Base-by-base conservation (phyloP, 2,329 filamentous ascomycete species). In the Xylariales sp. region DNA sequence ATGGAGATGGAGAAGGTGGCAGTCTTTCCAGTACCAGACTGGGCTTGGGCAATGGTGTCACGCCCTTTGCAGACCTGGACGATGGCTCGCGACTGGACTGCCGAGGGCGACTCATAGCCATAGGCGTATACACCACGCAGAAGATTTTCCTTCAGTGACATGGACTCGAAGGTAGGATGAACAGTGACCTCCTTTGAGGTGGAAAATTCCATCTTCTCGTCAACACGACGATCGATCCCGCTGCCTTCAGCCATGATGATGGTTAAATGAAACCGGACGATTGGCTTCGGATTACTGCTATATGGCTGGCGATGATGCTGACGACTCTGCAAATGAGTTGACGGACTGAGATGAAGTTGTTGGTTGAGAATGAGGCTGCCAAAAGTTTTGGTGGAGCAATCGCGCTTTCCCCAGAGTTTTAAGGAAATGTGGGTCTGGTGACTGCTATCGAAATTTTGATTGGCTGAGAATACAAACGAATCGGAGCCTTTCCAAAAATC, bases 61-160 rank as follows among this genome's bases (percentile, higher is more conserved):
- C 93, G 88, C 51, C 93, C 93, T 70, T 97, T 97, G 80, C 93
- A 98, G 59, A 98, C 87, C 70, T 97, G 93, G 37, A 98, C 93
- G 60, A 98, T 98, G 40, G 93, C 93, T 60, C 93, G 88, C 52
- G 91, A 96, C 71, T 98, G 93, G 14, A 98, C 91, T 11, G 93
- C 93, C 0, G 93, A 98, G 10, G 93, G 93, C 2, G 93, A 96
- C 64, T 98, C 93, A 69, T 97, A 98, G 51, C 93, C 93, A 57
- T 98, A 98, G 25, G 93, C 93, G 62, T 98, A 98, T 62, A 98
- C 91, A 50, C 93, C 93, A 52, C 93, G 90, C 51, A 98, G 81
- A 25, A 98, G 82, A 60, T 94, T 95, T 66, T 97, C 91, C 71
- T 98, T 98, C 63, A 98, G 66, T 55, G 94, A 90, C 91, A 97